Evolutionary conservation across 2,329 filamentous ascomycete genomes (phyloP).

Genomic region (Penicillium glabrum): DNA sequence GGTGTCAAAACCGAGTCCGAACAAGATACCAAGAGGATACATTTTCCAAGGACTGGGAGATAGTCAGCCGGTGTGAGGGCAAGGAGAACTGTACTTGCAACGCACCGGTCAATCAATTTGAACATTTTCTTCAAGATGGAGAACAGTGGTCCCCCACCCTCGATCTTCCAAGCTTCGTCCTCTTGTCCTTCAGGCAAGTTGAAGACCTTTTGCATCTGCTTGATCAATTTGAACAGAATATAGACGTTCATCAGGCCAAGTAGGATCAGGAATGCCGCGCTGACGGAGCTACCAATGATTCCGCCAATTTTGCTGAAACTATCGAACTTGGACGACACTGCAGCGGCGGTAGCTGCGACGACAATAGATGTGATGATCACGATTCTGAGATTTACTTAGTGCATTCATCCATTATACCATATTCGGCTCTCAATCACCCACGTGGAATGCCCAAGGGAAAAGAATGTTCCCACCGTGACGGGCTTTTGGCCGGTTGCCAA

Average conservation of each 20-base stretch:
- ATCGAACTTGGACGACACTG: conserved; percentile 77
- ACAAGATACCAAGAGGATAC: conserved; percentile 86
- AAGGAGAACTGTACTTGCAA: background rate
- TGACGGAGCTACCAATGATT: conserved; percentile 86
- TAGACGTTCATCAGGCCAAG: conserved; percentile 82
- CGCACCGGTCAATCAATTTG: conserved; percentile 60
- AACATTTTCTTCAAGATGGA: conserved; percentile 73
- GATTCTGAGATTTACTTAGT: conserved; percentile 49
- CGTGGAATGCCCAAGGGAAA: conserved; percentile 90
- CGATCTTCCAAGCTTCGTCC: conserved; percentile 63
- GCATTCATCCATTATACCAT: background rate
- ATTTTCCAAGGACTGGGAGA: conserved; percentile 73
- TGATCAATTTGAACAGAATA: conserved; percentile 77
- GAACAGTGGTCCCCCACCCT: conserved; percentile 75
- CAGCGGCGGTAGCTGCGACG: conserved; percentile 85
- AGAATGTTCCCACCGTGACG: conserved; percentile 91
- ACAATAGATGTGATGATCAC: conserved; percentile 88
- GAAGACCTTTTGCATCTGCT: conserved; percentile 65
- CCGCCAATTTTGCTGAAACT: conserved; percentile 77
- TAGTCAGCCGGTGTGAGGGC: background rate
- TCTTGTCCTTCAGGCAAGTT: conserved; percentile 45
- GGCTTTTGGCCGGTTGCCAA: conserved; percentile 82
- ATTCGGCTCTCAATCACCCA: conserved; percentile 23
- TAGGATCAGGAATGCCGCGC: conserved; percentile 77
- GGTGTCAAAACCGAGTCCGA: conserved; percentile 92